Conservation (phyloP, 2,329 filamentous ascomycete species). For the Biscogniauxia sp. region DNA sequence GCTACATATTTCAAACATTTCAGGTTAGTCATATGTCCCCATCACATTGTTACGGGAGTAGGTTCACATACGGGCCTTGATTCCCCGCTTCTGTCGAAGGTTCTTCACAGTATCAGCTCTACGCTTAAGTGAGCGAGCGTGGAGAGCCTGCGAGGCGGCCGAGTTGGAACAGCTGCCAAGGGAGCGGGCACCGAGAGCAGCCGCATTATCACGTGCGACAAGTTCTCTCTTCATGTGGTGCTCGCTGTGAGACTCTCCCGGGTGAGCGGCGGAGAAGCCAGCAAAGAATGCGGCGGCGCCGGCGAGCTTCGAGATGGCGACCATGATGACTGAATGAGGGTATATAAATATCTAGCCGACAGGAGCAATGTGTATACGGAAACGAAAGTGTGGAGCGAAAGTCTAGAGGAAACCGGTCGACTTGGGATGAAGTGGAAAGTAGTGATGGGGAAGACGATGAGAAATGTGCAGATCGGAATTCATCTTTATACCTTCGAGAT, state of each 20-base stretch:
- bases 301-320: slow-evolving; percentile 21
- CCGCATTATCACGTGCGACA: slow-evolving; percentile 32
- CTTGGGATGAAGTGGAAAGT: not conserved
- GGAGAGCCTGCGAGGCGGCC: slow-evolving; percentile 37
- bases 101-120: slow-evolving; percentile 38
- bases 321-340: slow-evolving; percentile 16
- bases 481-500: not conserved
- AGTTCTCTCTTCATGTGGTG: slow-evolving; percentile 34
- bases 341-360: slow-evolving; percentile 1
- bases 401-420: not conserved
- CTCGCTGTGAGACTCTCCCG: slow-evolving; percentile 31
- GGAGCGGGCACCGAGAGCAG: slow-evolving; percentile 35
- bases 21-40: not conserved
- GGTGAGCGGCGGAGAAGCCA: slow-evolving; percentile 30
- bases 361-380: not conserved
- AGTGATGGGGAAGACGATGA: not conserved
- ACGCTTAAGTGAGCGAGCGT: slow-evolving; percentile 39
- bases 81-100: slow-evolving; percentile 38
- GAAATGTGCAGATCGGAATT: not conserved
- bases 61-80: slow-evolving; percentile 26
- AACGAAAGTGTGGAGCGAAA: not conserved
- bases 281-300: slow-evolving; percentile 20
- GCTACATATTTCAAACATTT: slow-evolving; percentile 14
- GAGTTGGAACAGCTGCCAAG: slow-evolving; percentile 39
- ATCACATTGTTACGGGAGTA: too few relatives aligned